Evolutionary conservation across 2,329 filamentous ascomycete species (phyloP), one percentile per base, ranked within the genome.

Genomic region (Claviceps maximensis): DNA sequence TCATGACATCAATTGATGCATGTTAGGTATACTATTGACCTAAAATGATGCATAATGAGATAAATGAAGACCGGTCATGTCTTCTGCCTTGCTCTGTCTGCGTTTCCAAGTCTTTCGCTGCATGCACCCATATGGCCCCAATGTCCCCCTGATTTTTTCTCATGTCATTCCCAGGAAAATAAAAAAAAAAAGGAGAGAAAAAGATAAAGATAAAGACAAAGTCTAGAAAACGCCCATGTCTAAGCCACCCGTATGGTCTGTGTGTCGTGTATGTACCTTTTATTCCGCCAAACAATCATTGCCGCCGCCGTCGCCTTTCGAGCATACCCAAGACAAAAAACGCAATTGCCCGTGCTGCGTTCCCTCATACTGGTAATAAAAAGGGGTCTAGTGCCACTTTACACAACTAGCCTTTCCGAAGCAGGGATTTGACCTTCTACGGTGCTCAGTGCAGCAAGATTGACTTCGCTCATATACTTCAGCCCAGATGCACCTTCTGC

Each of bases 401-500:
- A 46, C 36, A 40, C 10, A 1, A 8, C 29, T 1, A 23, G 9
- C 13, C 9, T 47, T 42, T 53, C 51, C 31, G 54, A 55, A 23
- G 45, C n/a, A 2, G 54, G 77, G 45, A 80, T 69, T 27, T 71
- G 72, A 0, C 77, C 78, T 61, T 79, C 77, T 0, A 80, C 71
- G 1, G 70, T 63, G 54, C 76, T 79, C 17, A 79, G 63, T 2
- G 75, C 76, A 1, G 74, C 78, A 40, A 81, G 67, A 60, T 81
- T 82, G 33, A 79, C 75, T 62, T 79, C 74, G 47, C 77, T 68
- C 21, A 73, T 63, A 7, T 67, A 60, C 45, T 70, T 67, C 13
- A 67, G 65, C 13, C 62, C 64, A 6, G 69, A 69, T 1, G 64
- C 63, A 7, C 67, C 63, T n/a, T 63, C 67, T 48, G 74, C 71